Conservation (phyloP, 495 filamentous ascomycete species). For the Rostrohypoxylon terebratum region DNA sequence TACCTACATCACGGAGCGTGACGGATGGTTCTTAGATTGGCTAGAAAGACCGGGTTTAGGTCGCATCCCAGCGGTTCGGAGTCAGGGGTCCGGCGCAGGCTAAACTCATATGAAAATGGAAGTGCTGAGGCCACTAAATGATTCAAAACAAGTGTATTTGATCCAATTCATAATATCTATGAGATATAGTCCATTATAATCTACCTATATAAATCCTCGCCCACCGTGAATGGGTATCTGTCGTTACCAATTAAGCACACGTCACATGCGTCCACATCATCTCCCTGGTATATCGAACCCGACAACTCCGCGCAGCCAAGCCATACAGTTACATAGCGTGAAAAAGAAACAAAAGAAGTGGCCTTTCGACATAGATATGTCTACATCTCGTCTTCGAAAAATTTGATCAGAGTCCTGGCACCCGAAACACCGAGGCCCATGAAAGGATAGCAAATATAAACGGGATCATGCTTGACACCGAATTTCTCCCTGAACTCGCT, state of each 20-base stretch:
- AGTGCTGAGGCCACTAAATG: neutral
- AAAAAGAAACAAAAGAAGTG: conserved; percentile 8
- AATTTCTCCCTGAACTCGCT: conserved; percentile 89
- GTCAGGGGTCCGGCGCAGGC: conserved; percentile 29
- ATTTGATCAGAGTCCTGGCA: conserved; percentile 79
- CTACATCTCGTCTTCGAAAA: conserved; percentile 79
- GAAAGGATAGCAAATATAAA: conserved; percentile 84
- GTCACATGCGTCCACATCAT: conserved; percentile 29
- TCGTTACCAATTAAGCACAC: conserved; percentile 21
- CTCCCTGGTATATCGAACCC: conserved; percentile 27
- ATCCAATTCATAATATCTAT: neutral
- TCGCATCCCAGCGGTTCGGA: conserved; percentile 9
- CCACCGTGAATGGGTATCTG: conserved; percentile 37
- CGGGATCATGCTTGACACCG: conserved; percentile 78
- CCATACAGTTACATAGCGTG: neutral
- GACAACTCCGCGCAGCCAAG: conserved; percentile 9
- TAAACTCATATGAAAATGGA: conserved; percentile 34
- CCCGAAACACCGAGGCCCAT: conserved; percentile 82
- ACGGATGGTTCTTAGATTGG: conserved; percentile 18
- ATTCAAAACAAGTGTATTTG: neutral
- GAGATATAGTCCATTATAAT: neutral
- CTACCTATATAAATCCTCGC: conserved; percentile 1
- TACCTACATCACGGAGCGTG: conserved; percentile 3
- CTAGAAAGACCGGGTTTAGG: conserved; percentile 19
- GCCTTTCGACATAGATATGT: too few species aligned